Percentiles rank a stretch among this genome's conserved stretches.
Evolutionary conservation across 2,329 filamentous ascomycete species (phyloP).

Genomic region (Thyridium curvatum): DNA sequence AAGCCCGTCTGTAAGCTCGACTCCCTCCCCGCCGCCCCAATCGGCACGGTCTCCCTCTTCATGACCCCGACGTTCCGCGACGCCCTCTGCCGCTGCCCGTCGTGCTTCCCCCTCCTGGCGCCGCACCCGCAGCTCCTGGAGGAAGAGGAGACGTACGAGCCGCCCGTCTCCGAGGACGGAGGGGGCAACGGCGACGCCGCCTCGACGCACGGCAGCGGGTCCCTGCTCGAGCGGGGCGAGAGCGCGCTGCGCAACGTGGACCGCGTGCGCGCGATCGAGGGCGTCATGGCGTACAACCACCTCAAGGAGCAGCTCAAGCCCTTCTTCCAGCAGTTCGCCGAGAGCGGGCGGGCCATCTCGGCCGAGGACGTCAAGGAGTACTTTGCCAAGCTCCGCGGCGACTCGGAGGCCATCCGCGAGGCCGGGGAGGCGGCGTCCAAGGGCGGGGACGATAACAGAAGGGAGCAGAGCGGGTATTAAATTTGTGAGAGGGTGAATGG

Average conservation of each 20-base stretch:
- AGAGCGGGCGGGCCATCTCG: conserved; percentile 79
- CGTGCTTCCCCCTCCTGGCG: conserved; percentile 71
- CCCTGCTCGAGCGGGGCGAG: conserved; percentile 85
- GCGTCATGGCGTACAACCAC: conserved; percentile 97
- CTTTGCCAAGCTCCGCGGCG: conserved; percentile 89
- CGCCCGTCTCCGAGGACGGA: conserved; percentile 67
- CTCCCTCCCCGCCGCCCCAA: conserved; percentile 48
- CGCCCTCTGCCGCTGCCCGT: conserved; percentile 71
- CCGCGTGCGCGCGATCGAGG: conserved; percentile 87
- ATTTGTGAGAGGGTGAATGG: no score
- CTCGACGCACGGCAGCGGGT: conserved; percentile 66
- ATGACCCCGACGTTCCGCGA: conserved; percentile 73
- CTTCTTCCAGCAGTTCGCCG: conserved; percentile 89
- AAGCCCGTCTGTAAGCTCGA: conserved; percentile 49
- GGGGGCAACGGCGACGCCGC: conserved; percentile 33
- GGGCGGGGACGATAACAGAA: conserved; percentile 27
- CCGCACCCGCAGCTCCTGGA: conserved; percentile 78
- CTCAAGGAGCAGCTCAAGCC: conserved; percentile 93
- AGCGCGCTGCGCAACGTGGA: conserved; percentile 88
- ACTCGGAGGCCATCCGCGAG: conserved; percentile 66
- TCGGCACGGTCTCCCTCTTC: conserved; percentile 71
- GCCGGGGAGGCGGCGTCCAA: conserved; percentile 47
- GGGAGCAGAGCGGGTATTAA: conserved; percentile 49
- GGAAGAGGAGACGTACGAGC: conserved; percentile 91
- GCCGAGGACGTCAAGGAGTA: conserved; percentile 96